Percentiles rank a stretch among this genome's conserved stretches.
Evolutionary conservation across 164 flowering plant genomes (phyloP).

Genomic region (Chimonanthus praecox): DNA sequence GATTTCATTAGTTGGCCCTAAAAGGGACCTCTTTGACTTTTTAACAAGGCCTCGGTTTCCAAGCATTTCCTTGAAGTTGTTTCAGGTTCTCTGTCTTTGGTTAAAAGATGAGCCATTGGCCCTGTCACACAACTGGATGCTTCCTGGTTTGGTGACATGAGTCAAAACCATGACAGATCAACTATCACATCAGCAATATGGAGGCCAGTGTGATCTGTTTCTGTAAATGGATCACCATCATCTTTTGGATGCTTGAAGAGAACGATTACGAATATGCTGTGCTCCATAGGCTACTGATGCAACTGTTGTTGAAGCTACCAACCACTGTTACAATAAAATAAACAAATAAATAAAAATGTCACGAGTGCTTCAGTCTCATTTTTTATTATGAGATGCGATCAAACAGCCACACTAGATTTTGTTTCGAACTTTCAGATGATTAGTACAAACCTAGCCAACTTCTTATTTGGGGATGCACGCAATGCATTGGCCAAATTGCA

Average conservation of each 20-base stretch:
- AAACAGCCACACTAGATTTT: neutral
- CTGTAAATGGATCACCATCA: conserved; percentile 6
- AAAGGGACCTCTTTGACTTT: too few species aligned
- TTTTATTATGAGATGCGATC: neutral
- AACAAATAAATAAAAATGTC: neutral
- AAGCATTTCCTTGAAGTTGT: too few species aligned
- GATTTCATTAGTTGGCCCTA: too few species aligned
- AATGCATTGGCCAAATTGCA: neutral
- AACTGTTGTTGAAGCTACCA: conserved; percentile 79
- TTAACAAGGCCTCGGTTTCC: too few species aligned
- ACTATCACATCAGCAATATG: neutral
- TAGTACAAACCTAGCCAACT: neutral
- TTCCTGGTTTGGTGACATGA: too few species aligned
- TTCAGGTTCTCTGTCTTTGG: too few species aligned
- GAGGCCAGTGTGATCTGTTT: conserved; percentile 11
- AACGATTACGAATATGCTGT: conserved; percentile 35
- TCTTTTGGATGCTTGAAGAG: conserved; percentile 10
- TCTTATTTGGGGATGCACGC: neutral
- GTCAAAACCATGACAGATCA: neutral
- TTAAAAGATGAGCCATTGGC: too few species aligned
- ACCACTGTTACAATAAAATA: conserved; percentile 45
- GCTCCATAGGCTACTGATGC: conserved; percentile 75
- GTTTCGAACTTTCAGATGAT: neutral
- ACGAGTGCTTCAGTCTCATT: neutral
- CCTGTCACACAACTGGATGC: too few species aligned